Percentiles rank a stretch among this genome's conserved stretches.
These are phyloP conservation scores for Pistacia vera DNA, from an alignment of 345 rosid genomes.

Conservation along the genomic window DNA sequence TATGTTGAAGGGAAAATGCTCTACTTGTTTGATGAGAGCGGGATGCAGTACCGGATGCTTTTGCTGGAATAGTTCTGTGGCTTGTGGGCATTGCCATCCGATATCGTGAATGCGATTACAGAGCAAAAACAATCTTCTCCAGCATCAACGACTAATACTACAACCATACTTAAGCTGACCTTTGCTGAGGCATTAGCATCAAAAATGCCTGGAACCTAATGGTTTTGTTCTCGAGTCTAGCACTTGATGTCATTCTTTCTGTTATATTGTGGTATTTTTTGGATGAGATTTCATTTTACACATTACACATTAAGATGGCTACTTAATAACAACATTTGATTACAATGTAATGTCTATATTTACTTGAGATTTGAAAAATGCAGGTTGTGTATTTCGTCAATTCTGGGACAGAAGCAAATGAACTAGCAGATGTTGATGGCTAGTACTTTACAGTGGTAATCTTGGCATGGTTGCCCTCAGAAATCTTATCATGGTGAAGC, in stretches of 20 bases:
- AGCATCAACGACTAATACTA: slow-evolving; percentile 88
- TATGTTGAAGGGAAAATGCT: slow-evolving; percentile 98
- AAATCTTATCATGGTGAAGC: too few relatives aligned
- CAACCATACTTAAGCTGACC: slow-evolving; percentile 79
- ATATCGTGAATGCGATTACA: slow-evolving; percentile 59
- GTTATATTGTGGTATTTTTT: not conserved
- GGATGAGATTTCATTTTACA: not conserved
- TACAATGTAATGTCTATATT: not conserved
- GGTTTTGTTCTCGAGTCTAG: slow-evolving; percentile 37
- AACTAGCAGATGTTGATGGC: too few relatives aligned
- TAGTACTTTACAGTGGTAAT: too few relatives aligned
- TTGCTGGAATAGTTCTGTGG: slow-evolving; percentile 92
- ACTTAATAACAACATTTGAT: not conserved
- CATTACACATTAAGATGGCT: not conserved
- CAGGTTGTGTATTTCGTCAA: slow-evolving; percentile 94
- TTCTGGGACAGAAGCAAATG: too few relatives aligned
- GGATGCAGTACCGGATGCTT: slow-evolving; percentile 77
- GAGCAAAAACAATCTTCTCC: slow-evolving; percentile 89
- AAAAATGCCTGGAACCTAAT: slow-evolving; percentile 93
- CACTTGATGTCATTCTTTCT: not conserved
- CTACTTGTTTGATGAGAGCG: slow-evolving; percentile 82
- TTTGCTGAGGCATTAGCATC: slow-evolving; percentile 89
- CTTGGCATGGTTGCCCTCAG: too few relatives aligned
- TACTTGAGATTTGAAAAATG: slow-evolving; percentile 21
- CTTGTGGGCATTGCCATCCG: slow-evolving; percentile 98